Percentiles rank a stretch among this genome's conserved stretches.
Evolutionary conservation across 371 early-diverging fungal genomes (phyloP).

Genomic region (Coemansia sp.): DNA sequence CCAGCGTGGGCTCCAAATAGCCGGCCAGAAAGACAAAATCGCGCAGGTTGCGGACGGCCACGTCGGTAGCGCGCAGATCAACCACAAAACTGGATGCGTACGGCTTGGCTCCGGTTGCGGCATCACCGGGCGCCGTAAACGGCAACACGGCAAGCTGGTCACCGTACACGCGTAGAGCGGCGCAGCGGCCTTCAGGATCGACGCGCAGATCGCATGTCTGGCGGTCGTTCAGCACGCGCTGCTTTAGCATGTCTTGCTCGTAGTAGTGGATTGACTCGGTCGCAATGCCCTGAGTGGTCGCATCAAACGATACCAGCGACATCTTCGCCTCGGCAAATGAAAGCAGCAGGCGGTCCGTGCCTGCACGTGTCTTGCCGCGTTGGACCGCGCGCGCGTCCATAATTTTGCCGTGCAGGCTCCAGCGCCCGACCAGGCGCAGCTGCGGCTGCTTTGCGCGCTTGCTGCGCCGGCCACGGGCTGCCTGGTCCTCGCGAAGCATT

Average conservation of each 20-base stretch:
- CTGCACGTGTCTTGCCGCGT: slow-evolving; percentile 66
- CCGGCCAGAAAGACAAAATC: slow-evolving; percentile 89
- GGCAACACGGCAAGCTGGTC: slow-evolving; percentile 91
- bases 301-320: slow-evolving; percentile 87
- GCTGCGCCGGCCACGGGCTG: slow-evolving; percentile 33
- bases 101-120: slow-evolving; percentile 55
- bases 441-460: slow-evolving; percentile 59
- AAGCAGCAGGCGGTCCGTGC: slow-evolving; percentile 79
- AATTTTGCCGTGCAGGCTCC: slow-evolving; percentile 76
- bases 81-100: slow-evolving; percentile 81
- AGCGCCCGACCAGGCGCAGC: slow-evolving; percentile 73
- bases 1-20: slow-evolving; percentile 92
- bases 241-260: slow-evolving; percentile 88
- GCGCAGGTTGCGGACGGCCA: slow-evolving; percentile 75
- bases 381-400: slow-evolving; percentile 77
- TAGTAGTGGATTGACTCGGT: slow-evolving; percentile 96
- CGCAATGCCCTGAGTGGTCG: slow-evolving; percentile 69
- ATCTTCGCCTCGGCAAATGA: slow-evolving; percentile 95
- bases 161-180: slow-evolving; percentile 79
- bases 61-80: slow-evolving; percentile 64
- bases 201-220: slow-evolving; percentile 67
- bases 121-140: slow-evolving; percentile 54
- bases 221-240: slow-evolving; percentile 66
- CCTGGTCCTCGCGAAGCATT: slow-evolving; percentile 54
- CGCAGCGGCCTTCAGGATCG: slow-evolving; percentile 85